Percentiles rank a stretch among this genome's conserved stretches.
Evolutionary conservation across 352 stramenopile species (phyloP).

Genomic region (Blastocystis sp.): DNA sequence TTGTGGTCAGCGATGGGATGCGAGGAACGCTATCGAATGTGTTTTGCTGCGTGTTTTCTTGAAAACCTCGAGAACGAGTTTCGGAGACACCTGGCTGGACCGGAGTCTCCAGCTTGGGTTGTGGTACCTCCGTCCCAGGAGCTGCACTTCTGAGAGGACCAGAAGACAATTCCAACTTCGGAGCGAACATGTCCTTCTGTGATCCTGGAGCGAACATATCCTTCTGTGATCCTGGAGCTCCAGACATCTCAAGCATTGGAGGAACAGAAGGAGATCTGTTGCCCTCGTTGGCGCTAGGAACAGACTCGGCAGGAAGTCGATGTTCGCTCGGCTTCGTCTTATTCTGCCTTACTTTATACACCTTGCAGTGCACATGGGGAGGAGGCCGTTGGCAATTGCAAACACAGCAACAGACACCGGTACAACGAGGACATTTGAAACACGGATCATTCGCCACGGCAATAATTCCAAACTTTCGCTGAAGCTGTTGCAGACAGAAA

Average conservation of each 20-base stretch:
- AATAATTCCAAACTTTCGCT: constrained; percentile 45
- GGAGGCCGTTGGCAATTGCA: constrained; percentile 46
- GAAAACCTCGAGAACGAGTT: not conserved
- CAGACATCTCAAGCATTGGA: no score
- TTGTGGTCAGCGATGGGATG: not conserved
- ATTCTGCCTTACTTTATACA: constrained; percentile 58
- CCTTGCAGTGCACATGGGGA: constrained; percentile 58
- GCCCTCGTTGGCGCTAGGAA: no score
- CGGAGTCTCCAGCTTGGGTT: not conserved
- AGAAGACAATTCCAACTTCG: no score
- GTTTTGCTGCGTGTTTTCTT: not conserved
- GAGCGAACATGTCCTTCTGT: no score
- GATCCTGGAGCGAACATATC: no score
- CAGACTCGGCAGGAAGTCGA: not conserved
- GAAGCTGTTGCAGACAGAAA: constrained; percentile 58
- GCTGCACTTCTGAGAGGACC: not conserved
- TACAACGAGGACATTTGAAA: constrained; percentile 58
- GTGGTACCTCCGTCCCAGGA: not conserved
- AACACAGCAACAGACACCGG: constrained; percentile 44
- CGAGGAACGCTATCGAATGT: not conserved
- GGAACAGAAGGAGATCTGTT: no score
- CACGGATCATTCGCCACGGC: constrained; percentile 37
- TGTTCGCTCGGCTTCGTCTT: not conserved
- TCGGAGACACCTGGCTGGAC: not conserved
- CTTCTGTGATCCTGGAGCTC: no score